phyloP scores from a whole-genome alignment of 768 basidiomycete species.

The Hericium rajendrae region DNA sequence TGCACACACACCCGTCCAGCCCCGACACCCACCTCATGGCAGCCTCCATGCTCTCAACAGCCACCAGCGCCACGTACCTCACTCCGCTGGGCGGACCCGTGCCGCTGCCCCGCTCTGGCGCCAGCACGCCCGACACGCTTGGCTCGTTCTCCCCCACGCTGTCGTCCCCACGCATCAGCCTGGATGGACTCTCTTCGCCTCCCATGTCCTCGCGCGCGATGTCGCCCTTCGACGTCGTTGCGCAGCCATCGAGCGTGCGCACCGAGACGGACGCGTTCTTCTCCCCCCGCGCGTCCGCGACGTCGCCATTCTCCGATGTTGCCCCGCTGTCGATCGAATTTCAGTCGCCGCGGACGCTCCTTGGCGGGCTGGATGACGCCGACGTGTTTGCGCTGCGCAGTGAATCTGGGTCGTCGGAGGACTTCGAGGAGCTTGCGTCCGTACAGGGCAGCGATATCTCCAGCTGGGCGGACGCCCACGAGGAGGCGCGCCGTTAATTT shows the following conservation, averaged over 20 bases:
- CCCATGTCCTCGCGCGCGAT: background rate
- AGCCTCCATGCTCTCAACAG: background rate
- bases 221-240: background rate
- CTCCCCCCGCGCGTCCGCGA: background rate
- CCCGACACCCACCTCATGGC: background rate
- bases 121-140: background rate
- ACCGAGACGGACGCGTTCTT: background rate
- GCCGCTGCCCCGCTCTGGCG: background rate
- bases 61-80: background rate
- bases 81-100: background rate
- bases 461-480: constrained; percentile 6
- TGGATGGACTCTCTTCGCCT: background rate
- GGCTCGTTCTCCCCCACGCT: background rate
- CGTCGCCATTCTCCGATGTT: background rate
- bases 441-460: constrained; percentile 7
- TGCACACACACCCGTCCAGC: background rate
- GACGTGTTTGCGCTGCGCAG: constrained; percentile 11
- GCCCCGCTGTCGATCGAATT: background rate
- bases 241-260: background rate
- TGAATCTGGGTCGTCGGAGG: constrained; percentile 5
- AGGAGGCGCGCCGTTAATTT: background rate
- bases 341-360: background rate
- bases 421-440: constrained; percentile 6
- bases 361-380: background rate
- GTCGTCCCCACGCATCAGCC: background rate